Conservation (phyloP, 1,139 yeast genomes). For the Candida freyschussii region DNA sequence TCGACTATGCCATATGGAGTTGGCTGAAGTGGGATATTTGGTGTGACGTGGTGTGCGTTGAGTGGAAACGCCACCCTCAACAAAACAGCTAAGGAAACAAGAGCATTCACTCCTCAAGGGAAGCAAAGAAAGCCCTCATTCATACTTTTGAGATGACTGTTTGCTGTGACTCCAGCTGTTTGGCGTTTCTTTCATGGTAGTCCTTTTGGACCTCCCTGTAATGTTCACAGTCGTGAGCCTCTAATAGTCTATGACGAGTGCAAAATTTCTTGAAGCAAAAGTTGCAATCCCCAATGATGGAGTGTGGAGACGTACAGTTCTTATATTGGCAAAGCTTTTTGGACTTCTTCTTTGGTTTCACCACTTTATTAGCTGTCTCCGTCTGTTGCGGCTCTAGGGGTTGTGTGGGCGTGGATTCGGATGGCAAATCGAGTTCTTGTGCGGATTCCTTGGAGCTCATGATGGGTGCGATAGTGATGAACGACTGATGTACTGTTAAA, state of each 20-base stretch:
- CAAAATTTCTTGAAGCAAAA: conserved; percentile 27
- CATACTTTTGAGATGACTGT: conserved; percentile 25
- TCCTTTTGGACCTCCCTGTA: conserved; percentile 25
- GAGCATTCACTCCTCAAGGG: too few species aligned
- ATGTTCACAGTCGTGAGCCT: conserved; percentile 26
- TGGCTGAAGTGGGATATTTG: too few species aligned
- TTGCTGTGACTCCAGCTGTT: conserved; percentile 22
- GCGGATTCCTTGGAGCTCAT: conserved; percentile 2
- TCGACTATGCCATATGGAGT: too few species aligned
- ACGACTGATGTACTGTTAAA: too few species aligned
- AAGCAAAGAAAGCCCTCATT: conserved; percentile 1
- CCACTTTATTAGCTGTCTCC: conserved; percentile 2
- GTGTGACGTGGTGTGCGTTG: too few species aligned
- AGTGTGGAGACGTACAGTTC: conserved; percentile 23
- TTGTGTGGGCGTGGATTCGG: conserved; percentile 1
- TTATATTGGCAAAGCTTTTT: conserved; percentile 25
- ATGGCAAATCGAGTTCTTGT: too few species aligned
- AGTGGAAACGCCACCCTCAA: too few species aligned
- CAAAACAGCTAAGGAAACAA: too few species aligned
- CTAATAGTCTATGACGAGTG: conserved; percentile 24
- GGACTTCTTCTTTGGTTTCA: conserved; percentile 25
- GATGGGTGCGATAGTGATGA: neutral
- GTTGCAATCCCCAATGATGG: conserved; percentile 26
- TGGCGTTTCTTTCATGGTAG: conserved; percentile 27
- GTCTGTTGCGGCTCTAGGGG: conserved; percentile 2